Conservation (phyloP, 1,139 yeast species). For the Lodderomyces oxycetoniae region DNA sequence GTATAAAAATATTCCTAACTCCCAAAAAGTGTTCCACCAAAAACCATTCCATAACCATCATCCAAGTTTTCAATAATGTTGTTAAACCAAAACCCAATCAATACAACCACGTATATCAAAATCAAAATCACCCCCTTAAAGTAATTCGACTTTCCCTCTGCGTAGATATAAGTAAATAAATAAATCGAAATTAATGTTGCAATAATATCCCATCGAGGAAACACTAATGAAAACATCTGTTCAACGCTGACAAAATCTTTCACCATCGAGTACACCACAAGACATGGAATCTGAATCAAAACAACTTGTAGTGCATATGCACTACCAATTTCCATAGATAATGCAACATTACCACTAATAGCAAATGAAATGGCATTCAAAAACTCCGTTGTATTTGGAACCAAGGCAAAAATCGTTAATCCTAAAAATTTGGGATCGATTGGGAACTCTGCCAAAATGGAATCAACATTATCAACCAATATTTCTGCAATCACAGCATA, state of each 20-base stretch:
- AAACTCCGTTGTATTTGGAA: constrained; percentile 96
- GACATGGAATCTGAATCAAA: constrained; percentile 84
- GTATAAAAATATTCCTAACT: too few species aligned
- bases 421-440: constrained; percentile 89
- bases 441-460: constrained; percentile 70
- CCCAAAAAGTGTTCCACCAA: too few species aligned
- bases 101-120: constrained; percentile 69
- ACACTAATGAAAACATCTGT: constrained; percentile 74
- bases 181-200: constrained; percentile 84
- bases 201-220: constrained; percentile 94
- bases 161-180: constrained; percentile 87
- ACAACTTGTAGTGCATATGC: constrained; percentile 98
- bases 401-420: constrained; percentile 88
- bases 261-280: constrained; percentile 71
- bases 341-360: constrained; percentile 89
- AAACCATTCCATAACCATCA: constrained; percentile 26
- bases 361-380: constrained; percentile 97
- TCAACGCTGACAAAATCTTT: constrained; percentile 32
- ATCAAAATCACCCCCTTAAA: constrained; percentile 91
- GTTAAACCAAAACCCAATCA: constrained; percentile 77
- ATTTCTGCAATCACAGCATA: constrained; percentile 96
- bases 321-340: constrained; percentile 96
- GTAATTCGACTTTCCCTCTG: constrained; percentile 94
- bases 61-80: constrained; percentile 35
- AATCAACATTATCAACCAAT: constrained; percentile 88